Base-by-base conservation (phyloP, 306 rosid genomes). In the Lupinus albus region DNA sequence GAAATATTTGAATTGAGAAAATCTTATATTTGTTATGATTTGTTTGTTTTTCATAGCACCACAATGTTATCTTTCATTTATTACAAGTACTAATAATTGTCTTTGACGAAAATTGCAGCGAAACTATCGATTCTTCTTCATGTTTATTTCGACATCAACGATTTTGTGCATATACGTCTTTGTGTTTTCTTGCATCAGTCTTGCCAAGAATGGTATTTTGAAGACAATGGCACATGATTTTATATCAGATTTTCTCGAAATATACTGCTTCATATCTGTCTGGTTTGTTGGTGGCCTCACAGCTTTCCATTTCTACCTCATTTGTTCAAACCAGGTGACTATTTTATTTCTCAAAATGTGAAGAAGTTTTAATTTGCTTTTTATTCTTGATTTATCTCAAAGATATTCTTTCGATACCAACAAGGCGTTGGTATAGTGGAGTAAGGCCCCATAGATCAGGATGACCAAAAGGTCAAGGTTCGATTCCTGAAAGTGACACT, bases 211-310 rank as follows among this genome's bases (percentile, higher is more conserved):
- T 15, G 16, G 71, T 11, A 0, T 79, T 70, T 75, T 62, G 84
- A 72, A 36, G 74, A 80, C 85, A 64, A 52, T 90, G 13, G 9
- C 78, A 61, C 79, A 59, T 14, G 97, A 90, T 60, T 68, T 79
- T 65, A 16, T 82, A n/a, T 77, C 94, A 41, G 94, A 85, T 76
- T 10, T 88, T 67, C 91, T 93, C 64, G 61, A 84, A 44, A 64
- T 73, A 16, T 90, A 90, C 79, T 86, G 97, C 87, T 93, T 90
- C 73, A 49, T 90, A 9, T 86, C 90, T 32, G 83, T 88, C 66
- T 90, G 97, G 99, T 93, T 93, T 58, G 99, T 93, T 60, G 99
- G 97, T 49, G 99, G 99, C 81, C 99, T 93, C 53, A 80, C 96
- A 33, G 68, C 83, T 41, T 93, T 93, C 87, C 99, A 93, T 85